phyloP scores from a whole-genome alignment of 2,329 filamentous ascomycete genomes.

The Botrytis tulipae region DNA sequence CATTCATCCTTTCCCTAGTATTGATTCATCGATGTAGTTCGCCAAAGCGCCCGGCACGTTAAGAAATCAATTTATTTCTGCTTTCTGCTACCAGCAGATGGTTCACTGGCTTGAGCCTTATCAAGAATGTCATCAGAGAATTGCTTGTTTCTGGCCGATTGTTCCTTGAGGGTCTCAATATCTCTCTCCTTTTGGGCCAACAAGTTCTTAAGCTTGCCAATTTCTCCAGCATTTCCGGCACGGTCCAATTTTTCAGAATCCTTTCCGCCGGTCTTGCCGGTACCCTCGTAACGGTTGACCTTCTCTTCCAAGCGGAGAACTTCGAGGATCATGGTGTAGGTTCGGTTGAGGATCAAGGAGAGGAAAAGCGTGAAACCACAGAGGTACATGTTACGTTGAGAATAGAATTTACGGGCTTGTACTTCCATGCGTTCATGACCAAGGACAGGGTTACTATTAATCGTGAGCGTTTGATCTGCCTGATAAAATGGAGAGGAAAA shows the following conservation, averaged over 20 bases:
- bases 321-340: slow-evolving; percentile 73
- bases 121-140: slow-evolving; percentile 14
- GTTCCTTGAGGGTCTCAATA: slow-evolving; percentile 50
- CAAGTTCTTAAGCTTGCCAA: slow-evolving; percentile 65
- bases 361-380: slow-evolving; percentile 99
- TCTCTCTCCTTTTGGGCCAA: slow-evolving; percentile 75
- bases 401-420: slow-evolving; percentile 99
- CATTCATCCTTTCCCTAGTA: neutral
- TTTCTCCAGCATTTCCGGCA: slow-evolving; percentile 72
- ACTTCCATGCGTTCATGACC: slow-evolving; percentile 97
- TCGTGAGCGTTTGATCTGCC: slow-evolving; percentile 29
- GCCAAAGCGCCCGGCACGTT: slow-evolving; percentile 2
- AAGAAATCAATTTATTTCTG: neutral
- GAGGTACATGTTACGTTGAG: slow-evolving; percentile 99
- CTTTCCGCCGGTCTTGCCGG: slow-evolving; percentile 59
- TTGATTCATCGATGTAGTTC: neutral
- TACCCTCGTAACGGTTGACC: slow-evolving; percentile 77
- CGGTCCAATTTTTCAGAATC: slow-evolving; percentile 69
- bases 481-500: slow-evolving; percentile 11
- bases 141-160: slow-evolving; percentile 53
- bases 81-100: slow-evolving; percentile 12
- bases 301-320: slow-evolving; percentile 77
- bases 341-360: slow-evolving; percentile 97
- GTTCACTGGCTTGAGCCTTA: slow-evolving; percentile 11
- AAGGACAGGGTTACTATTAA: slow-evolving; percentile 63